Percentiles rank a stretch among this genome's conserved stretches.
phyloP scores from a whole-genome alignment of 2,329 filamentous ascomycete genomes.

The Diatrype stigma region DNA sequence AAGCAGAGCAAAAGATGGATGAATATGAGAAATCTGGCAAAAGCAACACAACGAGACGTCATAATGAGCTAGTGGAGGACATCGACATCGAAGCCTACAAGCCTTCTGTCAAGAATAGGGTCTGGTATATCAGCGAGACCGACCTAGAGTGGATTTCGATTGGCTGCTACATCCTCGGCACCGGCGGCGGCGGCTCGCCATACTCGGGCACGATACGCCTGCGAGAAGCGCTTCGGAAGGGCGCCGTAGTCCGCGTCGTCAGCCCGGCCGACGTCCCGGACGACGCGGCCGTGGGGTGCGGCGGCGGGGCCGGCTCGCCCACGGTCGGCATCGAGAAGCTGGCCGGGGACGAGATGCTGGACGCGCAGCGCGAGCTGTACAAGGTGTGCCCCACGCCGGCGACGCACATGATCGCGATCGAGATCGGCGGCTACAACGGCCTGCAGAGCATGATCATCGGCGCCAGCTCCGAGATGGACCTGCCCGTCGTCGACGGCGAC shows the following conservation, averaged over 20 bases:
- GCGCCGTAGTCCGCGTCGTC: conserved; percentile 48
- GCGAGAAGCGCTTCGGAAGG: conserved; percentile 45
- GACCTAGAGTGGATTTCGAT: conserved; percentile 54
- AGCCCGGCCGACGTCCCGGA: conserved; percentile 46
- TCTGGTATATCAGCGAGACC: conserved; percentile 55
- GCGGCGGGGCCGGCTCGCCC: conserved; percentile 55
- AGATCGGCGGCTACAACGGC: conserved; percentile 65
- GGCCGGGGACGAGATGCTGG: conserved; percentile 50
- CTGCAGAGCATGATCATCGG: conserved; percentile 55
- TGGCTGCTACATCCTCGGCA: conserved; percentile 59
- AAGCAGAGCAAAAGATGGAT: conserved; percentile 13
- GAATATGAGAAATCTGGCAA: conserved; percentile 17
- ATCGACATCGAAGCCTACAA: conserved; percentile 35
- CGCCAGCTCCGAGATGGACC: conserved; percentile 46
- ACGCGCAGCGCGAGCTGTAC: conserved; percentile 50
- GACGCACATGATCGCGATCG: conserved; percentile 57
- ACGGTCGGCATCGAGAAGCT: conserved; percentile 59
- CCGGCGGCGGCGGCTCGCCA: conserved; percentile 55
- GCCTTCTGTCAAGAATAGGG: conserved; percentile 45
- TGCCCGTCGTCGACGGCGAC: conserved; percentile 50
- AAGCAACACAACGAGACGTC: conserved; percentile 5
- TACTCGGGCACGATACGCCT: conserved; percentile 49
- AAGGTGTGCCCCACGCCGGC: conserved; percentile 37
- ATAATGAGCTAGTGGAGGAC: conserved; percentile 13
- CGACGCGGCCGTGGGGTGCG: conserved; percentile 49